Conservation (phyloP, 306 rosid species). For the Medicago lupulina region DNA sequence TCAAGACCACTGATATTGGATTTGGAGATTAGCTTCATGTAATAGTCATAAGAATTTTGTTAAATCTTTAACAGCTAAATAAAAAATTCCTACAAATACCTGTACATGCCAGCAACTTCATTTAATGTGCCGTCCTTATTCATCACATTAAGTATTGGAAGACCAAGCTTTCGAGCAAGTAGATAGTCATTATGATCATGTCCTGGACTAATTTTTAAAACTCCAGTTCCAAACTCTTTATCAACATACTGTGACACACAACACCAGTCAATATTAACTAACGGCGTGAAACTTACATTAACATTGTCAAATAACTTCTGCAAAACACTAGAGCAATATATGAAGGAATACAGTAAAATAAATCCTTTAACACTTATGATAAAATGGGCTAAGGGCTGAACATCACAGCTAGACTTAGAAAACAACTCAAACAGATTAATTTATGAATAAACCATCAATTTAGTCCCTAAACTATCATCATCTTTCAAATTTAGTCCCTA, state of each 20-base stretch:
- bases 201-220: slow-evolving; percentile 96
- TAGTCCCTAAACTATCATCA: no score
- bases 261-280: slow-evolving; percentile 30
- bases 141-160: slow-evolving; percentile 96
- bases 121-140: slow-evolving; percentile 97
- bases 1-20: slow-evolving; percentile 78
- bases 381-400: neutral
- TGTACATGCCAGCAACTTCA: slow-evolving; percentile 83
- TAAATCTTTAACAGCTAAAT: slow-evolving; percentile 37
- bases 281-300: slow-evolving; percentile 16
- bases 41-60: slow-evolving; percentile 41
- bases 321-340: neutral
- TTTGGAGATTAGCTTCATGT: slow-evolving; percentile 33
- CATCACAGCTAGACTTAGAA: slow-evolving; percentile 14
- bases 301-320: slow-evolving; percentile 31
- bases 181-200: slow-evolving; percentile 96
- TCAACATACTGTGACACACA: slow-evolving; percentile 76
- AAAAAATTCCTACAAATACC: slow-evolving; percentile 52
- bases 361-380: neutral
- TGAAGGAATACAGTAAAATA: neutral
- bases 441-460: neutral
- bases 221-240: slow-evolving; percentile 94
- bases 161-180: slow-evolving; percentile 95
- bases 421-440: slow-evolving; percentile 16
- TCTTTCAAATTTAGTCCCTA: no score